phyloP scores from a whole-genome alignment of 2,329 filamentous ascomycete species.

The Ramularia collo-cygni region DNA sequence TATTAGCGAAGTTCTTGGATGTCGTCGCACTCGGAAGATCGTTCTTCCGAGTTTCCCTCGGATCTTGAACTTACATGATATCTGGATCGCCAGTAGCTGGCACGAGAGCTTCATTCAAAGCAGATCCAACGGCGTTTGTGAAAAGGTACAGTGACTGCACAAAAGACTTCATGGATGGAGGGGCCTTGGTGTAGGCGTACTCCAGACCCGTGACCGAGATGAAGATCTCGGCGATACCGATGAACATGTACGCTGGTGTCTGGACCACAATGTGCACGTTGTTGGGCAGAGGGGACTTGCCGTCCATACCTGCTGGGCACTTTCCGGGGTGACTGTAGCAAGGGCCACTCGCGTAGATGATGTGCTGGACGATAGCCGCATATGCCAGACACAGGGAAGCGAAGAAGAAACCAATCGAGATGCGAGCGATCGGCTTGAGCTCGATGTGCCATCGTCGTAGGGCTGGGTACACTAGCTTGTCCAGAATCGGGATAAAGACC shows the following conservation, averaged over 20 bases:
- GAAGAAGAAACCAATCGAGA: slow-evolving; percentile 48
- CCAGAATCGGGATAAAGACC: slow-evolving; percentile 41
- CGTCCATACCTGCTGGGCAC: slow-evolving; percentile 31
- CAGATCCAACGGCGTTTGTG: slow-evolving; percentile 53
- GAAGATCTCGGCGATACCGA: slow-evolving; percentile 41
- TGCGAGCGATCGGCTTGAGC: slow-evolving; percentile 45
- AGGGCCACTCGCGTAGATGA: slow-evolving; percentile 48
- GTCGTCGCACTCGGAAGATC: too few relatives aligned
- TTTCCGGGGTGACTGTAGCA: slow-evolving; percentile 43
- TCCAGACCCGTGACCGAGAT: slow-evolving; percentile 43
- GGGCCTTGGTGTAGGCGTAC: slow-evolving; percentile 42
- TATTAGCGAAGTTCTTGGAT: too few relatives aligned
- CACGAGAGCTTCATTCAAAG: slow-evolving; percentile 55
- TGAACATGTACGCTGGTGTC: slow-evolving; percentile 40
- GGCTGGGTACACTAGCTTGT: slow-evolving; percentile 40
- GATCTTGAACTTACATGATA: slow-evolving; percentile 61
- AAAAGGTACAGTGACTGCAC: slow-evolving; percentile 53
- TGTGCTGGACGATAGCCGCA: slow-evolving; percentile 50
- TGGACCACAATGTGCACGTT: slow-evolving; percentile 41
- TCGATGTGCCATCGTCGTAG: slow-evolving; percentile 37
- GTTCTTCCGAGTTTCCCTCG: too few relatives aligned
- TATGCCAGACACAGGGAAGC: slow-evolving; percentile 49
- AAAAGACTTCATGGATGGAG: slow-evolving; percentile 42
- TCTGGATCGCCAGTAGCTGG: slow-evolving; percentile 57
- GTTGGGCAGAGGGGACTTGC: slow-evolving; percentile 32